Evolutionary conservation across 2,329 filamentous ascomycete species (phyloP).

Genomic region (Verticillium isaacii): DNA sequence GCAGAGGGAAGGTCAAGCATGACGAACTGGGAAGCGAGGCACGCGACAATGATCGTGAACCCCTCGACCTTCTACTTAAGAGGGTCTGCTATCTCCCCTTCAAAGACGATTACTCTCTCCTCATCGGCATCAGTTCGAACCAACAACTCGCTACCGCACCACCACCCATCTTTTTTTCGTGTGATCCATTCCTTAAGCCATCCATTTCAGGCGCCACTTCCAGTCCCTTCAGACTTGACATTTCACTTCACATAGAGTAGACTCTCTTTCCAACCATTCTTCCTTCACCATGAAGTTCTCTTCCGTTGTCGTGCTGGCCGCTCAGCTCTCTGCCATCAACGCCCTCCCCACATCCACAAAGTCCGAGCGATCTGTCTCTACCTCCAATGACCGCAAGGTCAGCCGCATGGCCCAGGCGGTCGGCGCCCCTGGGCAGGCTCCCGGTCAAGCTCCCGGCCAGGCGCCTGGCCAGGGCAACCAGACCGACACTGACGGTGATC

Average conservation of each 20-base stretch:
- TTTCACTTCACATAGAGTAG: neutral
- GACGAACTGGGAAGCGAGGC: neutral
- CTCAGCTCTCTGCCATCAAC: neutral
- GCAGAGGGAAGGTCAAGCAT: neutral
- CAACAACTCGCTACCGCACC: neutral
- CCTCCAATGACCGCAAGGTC: neutral
- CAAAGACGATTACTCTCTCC: neutral
- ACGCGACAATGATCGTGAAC: neutral
- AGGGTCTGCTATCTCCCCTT: neutral
- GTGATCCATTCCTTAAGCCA: neutral
- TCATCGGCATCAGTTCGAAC: neutral
- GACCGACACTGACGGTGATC: neutral
- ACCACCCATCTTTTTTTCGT: neutral
- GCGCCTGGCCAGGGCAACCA: slow-evolving; percentile 7
- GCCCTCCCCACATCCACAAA: neutral
- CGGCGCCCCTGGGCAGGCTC: neutral
- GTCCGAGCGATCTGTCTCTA: neutral
- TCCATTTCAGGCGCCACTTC: neutral
- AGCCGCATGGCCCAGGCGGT: neutral
- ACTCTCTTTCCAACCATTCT: neutral
- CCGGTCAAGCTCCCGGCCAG: neutral
- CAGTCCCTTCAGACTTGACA: neutral
- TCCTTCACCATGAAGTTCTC: neutral
- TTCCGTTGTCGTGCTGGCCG: neutral
- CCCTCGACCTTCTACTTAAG: neutral